Conservation (phyloP, 345 rosid species). For the Citrus hindsii region DNA sequence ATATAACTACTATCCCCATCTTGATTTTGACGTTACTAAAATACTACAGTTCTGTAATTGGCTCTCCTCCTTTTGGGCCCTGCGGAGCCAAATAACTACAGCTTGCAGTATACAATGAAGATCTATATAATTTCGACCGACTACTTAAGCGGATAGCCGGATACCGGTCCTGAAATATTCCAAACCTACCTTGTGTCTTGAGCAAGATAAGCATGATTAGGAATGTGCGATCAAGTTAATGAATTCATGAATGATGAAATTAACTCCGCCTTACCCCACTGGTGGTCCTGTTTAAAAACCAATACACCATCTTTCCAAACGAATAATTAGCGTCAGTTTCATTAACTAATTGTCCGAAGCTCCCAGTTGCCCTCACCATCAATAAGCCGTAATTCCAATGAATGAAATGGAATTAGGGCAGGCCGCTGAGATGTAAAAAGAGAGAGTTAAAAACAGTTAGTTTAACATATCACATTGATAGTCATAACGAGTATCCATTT, state of each 20-base stretch:
- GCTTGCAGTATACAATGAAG: neutral
- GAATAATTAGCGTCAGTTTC: slow-evolving; percentile 13
- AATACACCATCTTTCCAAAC: neutral
- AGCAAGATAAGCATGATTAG: neutral
- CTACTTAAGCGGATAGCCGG: neutral
- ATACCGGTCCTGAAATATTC: neutral
- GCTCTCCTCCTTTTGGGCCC: neutral
- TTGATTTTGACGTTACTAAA: slow-evolving; percentile 6
- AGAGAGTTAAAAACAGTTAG: neutral
- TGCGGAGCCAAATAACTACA: neutral
- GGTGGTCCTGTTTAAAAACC: neutral
- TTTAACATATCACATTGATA: neutral
- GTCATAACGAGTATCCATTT: neutral
- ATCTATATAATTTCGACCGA: neutral
- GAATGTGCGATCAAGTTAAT: neutral
- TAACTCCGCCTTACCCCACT: neutral
- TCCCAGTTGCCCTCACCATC: slow-evolving; percentile 99
- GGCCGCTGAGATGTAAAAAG: slow-evolving; percentile 58
- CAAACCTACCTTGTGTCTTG: neutral
- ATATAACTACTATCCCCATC: neutral
- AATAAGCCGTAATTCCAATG: slow-evolving; percentile 72
- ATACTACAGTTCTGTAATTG: neutral
- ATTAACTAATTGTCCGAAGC: slow-evolving; percentile 62
- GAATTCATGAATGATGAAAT: neutral
- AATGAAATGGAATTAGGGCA: slow-evolving; percentile 87